Evolutionary conservation across 2,329 filamentous ascomycete species (phyloP), one percentile per base, ranked within the genome.

Genomic region (Fusarium scirpi): DNA sequence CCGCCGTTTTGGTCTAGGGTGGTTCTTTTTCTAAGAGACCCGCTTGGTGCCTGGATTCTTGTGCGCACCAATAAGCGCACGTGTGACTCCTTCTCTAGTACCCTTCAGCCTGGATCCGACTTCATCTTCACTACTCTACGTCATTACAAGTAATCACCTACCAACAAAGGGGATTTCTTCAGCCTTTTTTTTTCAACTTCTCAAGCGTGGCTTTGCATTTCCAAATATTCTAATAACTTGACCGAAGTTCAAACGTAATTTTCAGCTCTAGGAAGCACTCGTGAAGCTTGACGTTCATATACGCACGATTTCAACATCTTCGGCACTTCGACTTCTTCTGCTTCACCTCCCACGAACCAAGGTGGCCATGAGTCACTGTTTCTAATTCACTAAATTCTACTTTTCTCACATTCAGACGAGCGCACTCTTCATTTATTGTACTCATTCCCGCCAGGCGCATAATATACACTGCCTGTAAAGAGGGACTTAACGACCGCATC

Each of bases 11-110:
- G 18, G 48, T 52, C 24, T 41, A 52, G 40, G 22, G 25, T 34
- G 30, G 30, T 40, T 43, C 13, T 32, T 58, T 29, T 30, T 10
- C 54, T n/a, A 18, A 18, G 9, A 18, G 63, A 55, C 63, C 68
- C 52, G 47, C 52, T 41, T 56, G 55, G 34, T 65, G 68, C 68
- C 68, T 70, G 48, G 46, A 60, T 71, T 61, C 25, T 38, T 20
- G 53, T 43, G 41, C 45, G 63, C 63, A 61, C 69, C 68, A 71
- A 71, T 71, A 45, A 71, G 38, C 24, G 45, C 41, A 44, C 29
- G 48, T 30, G 25, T 34, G 38, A 55, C 63, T 48, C 45, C 18
- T 43, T 53, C 20, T n/a, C 29, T 38, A 44, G 41, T 48, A 48
- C 41, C 48, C 52, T 68, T 51, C 34, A 60, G 60, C 67, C 53